These are phyloP conservation scores for Aspergillus sp. DNA, from an alignment of 2,329 filamentous ascomycete species.

Conservation along the genomic window DNA sequence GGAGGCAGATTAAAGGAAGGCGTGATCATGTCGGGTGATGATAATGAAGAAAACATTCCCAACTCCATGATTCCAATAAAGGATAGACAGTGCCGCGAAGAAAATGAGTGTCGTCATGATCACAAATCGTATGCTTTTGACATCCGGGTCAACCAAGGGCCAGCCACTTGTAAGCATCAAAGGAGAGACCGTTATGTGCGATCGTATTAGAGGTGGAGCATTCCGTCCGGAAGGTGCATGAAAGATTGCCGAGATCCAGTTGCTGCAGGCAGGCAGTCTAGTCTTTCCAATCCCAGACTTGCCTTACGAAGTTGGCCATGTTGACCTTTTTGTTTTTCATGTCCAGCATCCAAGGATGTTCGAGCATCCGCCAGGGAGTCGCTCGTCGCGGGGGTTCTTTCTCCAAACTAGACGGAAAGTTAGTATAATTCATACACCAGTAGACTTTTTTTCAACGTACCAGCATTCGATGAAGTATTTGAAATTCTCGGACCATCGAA, in stretches of 20 bases:
- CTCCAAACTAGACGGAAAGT: conserved; percentile 67
- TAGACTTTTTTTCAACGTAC: conserved; percentile 52
- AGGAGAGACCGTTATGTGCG: conserved; percentile 26
- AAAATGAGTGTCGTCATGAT: conserved; percentile 29
- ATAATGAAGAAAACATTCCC: conserved; percentile 20
- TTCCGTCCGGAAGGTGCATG: conserved; percentile 10
- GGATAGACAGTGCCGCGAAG: conserved; percentile 22
- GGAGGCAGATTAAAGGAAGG: conserved; percentile 19
- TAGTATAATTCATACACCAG: conserved; percentile 4
- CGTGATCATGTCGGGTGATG: conserved; percentile 20
- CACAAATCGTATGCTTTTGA: conserved; percentile 32
- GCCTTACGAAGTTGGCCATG: conserved; percentile 89
- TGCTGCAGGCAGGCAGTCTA: conserved; percentile 32
- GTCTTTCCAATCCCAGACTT: conserved; percentile 96
- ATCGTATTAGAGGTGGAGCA: conserved; percentile 19
- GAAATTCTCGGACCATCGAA: conserved; percentile 95
- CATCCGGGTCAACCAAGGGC: conserved; percentile 31
- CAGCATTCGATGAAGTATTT: conserved; percentile 99
- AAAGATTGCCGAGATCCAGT: conserved; percentile 1
- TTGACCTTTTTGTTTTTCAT: conserved; percentile 97
- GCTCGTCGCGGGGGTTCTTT: conserved; percentile 86
- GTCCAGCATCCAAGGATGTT: conserved; percentile 98
- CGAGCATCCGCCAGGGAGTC: conserved; percentile 97
- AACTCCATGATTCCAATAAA: conserved; percentile 26
- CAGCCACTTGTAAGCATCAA: conserved; percentile 30